Evolutionary conservation across 78 protist species (phyloP), one percentile per base, ranked within the genome.

Genomic region (Pigoraptor vietnamica): DNA sequence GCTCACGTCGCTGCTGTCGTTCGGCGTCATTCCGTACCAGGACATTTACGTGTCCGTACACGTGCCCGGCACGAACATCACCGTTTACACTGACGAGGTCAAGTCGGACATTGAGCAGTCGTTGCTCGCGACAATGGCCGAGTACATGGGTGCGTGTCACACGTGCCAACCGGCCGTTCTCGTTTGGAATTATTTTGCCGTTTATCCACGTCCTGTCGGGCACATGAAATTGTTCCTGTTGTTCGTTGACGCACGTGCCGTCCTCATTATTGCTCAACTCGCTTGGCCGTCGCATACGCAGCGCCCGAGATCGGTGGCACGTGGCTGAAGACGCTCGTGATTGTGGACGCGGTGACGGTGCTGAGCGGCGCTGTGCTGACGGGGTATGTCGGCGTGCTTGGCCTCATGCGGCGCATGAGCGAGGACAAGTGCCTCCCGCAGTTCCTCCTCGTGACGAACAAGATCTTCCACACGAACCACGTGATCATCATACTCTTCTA

Each of bases 351-450:
- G 1, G 40, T 38, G 10, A 9, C 93, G 35, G 97, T 96, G 23
- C 91, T 94, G 24, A 93, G 95, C 21, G 97, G 97, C 40, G 90
- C 96, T 0, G 97, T 96, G 0, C 91, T 96, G 29, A 96, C 97
- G 10, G 88, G 92, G 35, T 95, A 94, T 56, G 97, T 96, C 14
- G 98, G 98, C 87, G 93, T 95, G 37, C 90, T 88, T 83, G 98
- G 98, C 36, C 89, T 96, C 0, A 94, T 93, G 1, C 24, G 92
- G 35, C 92, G 98, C 37, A 93, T 96, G 95, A 83, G 96, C 19
- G 92, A 92, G 55, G 98, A 96, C 93, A 91, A 95, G 82, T 90
- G 92, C 37, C 91, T 95, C 0, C 98, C 98, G 81, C 91, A 84
- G 48, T 88, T 96, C 89, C 92, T 95, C 38, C 86, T 95, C 34